These are phyloP conservation scores for Glycine soja DNA, from an alignment of 306 rosid species.

Conservation along the genomic window DNA sequence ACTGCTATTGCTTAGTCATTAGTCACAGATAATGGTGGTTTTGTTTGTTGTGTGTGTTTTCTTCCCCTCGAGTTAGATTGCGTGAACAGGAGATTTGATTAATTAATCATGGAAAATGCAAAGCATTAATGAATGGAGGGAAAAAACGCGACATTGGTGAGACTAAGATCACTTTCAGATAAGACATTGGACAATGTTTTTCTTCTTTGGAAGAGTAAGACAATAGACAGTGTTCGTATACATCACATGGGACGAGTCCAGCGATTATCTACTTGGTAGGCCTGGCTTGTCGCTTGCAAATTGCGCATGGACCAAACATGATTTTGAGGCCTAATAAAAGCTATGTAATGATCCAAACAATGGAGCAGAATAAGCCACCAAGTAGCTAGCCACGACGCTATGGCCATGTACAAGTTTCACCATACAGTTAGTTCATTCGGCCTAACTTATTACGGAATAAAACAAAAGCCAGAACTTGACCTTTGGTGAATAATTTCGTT, in stretches of 20 bases:
- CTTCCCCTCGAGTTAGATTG: constrained; percentile 50
- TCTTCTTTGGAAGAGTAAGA: constrained; percentile 50
- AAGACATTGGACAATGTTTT: constrained; percentile 47
- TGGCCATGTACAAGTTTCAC: constrained; percentile 10
- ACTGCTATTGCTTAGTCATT: constrained; percentile 20
- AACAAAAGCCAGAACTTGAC: neutral
- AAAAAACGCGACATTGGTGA: constrained; percentile 51
- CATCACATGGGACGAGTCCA: constrained; percentile 55
- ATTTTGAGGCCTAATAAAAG: constrained; percentile 37
- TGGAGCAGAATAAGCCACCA: neutral
- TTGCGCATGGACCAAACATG: constrained; percentile 14
- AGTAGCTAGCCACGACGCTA: neutral
- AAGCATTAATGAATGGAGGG: constrained; percentile 49
- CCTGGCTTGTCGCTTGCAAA: constrained; percentile 47
- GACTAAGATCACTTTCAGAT: constrained; percentile 40
- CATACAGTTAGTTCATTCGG: neutral
- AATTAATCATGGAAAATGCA: constrained; percentile 46
- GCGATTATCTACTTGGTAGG: constrained; percentile 54
- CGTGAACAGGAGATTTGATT: constrained; percentile 39
- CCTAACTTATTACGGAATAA: neutral
- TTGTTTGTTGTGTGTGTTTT: constrained; percentile 50
- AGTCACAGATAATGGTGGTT: constrained; percentile 35
- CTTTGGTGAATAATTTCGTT: neutral
- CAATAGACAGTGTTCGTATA: constrained; percentile 50
- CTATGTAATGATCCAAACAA: neutral